Conservation (phyloP, 2,329 filamentous ascomycete species). For the Fusarium torreyae region DNA sequence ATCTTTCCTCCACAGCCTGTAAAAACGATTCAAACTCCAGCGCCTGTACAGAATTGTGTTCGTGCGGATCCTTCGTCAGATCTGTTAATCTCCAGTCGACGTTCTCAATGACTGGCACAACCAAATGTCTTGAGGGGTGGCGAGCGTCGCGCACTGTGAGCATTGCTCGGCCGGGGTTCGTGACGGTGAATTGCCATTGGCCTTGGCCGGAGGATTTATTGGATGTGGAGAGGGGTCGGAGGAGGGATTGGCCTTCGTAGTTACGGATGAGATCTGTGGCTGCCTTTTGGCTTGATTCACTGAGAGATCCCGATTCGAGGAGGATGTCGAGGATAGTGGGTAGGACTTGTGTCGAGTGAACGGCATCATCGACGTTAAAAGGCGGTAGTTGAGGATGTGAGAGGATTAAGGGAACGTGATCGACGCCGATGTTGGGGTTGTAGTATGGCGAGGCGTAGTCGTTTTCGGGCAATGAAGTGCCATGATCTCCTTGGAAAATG, state of each 20-base stretch:
- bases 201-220: slow-evolving; percentile 42
- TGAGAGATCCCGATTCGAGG: slow-evolving; percentile 51
- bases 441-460: slow-evolving; percentile 52
- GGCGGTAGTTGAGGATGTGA: slow-evolving; percentile 53
- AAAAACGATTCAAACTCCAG: slow-evolving; percentile 49
- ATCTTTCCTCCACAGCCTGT: slow-evolving; percentile 43
- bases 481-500: slow-evolving; percentile 54
- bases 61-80: slow-evolving; percentile 47
- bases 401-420: slow-evolving; percentile 53
- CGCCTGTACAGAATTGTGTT: slow-evolving; percentile 46
- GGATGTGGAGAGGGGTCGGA: slow-evolving; percentile 40
- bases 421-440: slow-evolving; percentile 52
- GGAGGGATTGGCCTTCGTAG: slow-evolving; percentile 54
- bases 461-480: slow-evolving; percentile 54
- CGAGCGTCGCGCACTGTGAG: slow-evolving; percentile 53
- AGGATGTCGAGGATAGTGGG: slow-evolving; percentile 55
- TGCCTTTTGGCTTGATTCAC: slow-evolving; percentile 34
- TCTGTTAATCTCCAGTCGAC: slow-evolving; percentile 54
- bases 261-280: slow-evolving; percentile 48
- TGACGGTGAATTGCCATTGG: slow-evolving; percentile 55
- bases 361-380: slow-evolving; percentile 49
- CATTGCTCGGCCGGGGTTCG: slow-evolving; percentile 55
- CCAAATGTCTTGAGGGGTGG: slow-evolving; percentile 50
- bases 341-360: slow-evolving; percentile 52
- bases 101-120: slow-evolving; percentile 53